These are phyloP conservation scores for Trypanosomatidae sp. DNA, from an alignment of 208 protist genomes.

Conservation along the genomic window DNA sequence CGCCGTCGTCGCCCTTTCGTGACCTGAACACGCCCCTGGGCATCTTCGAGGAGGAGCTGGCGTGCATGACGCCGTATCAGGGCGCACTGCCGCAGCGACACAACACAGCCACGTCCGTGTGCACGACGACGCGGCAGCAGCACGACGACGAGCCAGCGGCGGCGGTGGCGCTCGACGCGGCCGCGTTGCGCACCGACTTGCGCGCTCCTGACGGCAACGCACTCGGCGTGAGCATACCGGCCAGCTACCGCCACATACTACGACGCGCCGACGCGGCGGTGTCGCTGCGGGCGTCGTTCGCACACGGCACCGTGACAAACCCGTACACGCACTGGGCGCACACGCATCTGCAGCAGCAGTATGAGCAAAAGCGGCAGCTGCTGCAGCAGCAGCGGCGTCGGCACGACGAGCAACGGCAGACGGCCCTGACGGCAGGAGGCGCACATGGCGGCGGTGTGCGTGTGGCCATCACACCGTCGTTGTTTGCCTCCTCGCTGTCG, in stretches of 20 bases:
- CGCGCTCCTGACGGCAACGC: too few species aligned
- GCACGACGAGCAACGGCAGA: conserved; percentile 20
- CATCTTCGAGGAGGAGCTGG: conserved; percentile 63
- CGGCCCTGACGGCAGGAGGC: conserved; percentile 9
- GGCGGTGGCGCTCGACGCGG: too few species aligned
- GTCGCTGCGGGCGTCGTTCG: not conserved
- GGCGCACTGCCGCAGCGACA: too few species aligned
- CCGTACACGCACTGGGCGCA: conserved; percentile 12
- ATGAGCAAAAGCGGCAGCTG: conserved; percentile 36
- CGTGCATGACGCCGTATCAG: too few species aligned
- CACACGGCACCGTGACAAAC: not conserved
- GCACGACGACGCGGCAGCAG: not conserved
- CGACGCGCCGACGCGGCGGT: not conserved
- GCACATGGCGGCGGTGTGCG: not conserved
- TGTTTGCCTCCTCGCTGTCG: not conserved
- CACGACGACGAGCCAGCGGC: too few species aligned
- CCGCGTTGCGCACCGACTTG: too few species aligned
- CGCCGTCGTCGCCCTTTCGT: conserved; percentile 31
- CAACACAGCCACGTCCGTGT: not conserved
- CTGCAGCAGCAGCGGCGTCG: too few species aligned
- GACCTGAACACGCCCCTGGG: conserved; percentile 42
- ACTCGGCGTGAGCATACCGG: too few species aligned
- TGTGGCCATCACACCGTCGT: not conserved
- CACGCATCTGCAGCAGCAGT: conserved; percentile 14
- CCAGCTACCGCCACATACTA: too few species aligned